Evolutionary conservation across 495 filamentous ascomycete species (phyloP).

Genomic region (Articulospora tetracladia): DNA sequence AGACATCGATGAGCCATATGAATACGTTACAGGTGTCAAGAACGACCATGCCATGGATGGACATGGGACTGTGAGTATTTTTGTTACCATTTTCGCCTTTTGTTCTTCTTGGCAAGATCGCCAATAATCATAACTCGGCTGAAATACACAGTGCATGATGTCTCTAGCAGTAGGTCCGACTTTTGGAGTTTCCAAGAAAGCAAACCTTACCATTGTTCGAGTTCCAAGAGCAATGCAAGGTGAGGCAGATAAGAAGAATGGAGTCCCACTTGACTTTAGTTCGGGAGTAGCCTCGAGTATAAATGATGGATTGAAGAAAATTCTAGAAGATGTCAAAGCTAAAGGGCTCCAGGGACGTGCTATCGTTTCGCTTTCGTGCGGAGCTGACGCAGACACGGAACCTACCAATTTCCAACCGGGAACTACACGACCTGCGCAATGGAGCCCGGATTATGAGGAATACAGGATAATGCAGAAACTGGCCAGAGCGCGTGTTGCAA

Average conservation of each 20-base stretch:
- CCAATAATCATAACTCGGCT: too few relatives aligned
- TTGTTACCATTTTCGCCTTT: too few relatives aligned
- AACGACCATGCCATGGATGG: background rate
- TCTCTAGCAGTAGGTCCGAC: background rate
- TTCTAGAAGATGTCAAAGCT: background rate
- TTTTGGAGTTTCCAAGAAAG: background rate
- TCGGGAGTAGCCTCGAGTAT: too few relatives aligned
- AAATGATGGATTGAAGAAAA: background rate
- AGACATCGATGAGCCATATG: background rate
- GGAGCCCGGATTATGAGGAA: background rate
- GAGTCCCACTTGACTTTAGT: too few relatives aligned
- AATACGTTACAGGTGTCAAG: background rate
- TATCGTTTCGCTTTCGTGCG: background rate
- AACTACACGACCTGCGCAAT: background rate
- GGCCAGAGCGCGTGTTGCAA: background rate
- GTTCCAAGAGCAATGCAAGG: background rate
- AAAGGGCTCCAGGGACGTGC: background rate
- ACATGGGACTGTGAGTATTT: background rate
- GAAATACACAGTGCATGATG: too few relatives aligned
- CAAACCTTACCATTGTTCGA: background rate
- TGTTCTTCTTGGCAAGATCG: too few relatives aligned
- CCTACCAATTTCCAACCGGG: background rate
- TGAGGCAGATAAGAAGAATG: background rate
- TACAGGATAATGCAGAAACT: background rate
- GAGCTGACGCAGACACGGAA: background rate